Evolutionary conservation across 257 asterid genomes (phyloP).

Genomic region (Rauvolfia tetraphylla): DNA sequence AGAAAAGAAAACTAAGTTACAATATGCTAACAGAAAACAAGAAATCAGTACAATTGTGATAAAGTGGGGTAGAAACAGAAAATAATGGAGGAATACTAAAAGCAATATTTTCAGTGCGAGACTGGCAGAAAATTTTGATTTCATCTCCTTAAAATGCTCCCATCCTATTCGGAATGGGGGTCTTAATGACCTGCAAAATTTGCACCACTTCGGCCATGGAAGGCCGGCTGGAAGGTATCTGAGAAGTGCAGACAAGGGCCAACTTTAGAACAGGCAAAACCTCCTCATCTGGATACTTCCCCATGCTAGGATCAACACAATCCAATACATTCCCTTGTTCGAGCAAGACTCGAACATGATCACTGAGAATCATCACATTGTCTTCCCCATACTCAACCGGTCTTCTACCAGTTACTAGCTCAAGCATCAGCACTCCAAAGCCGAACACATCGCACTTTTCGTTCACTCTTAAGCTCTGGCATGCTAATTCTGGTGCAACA

Average conservation of each 20-base stretch:
- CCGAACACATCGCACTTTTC: constrained; percentile 92
- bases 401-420: constrained; percentile 68
- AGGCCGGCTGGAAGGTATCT: constrained; percentile 93
- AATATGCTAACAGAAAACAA: constrained; percentile 3
- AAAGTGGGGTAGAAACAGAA: too few relatives aligned
- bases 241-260: constrained; percentile 90
- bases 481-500: constrained; percentile 84
- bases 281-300: constrained; percentile 69
- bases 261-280: constrained; percentile 74
- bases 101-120: background rate
- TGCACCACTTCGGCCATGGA: constrained; percentile 98
- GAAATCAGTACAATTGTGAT: background rate
- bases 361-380: constrained; percentile 70
- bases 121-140: background rate
- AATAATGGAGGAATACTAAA: background rate
- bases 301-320: constrained; percentile 72
- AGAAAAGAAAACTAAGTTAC: background rate
- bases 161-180: constrained; percentile 62
- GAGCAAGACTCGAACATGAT: constrained; percentile 66
- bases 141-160: constrained; percentile 29
- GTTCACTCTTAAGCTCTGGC: constrained; percentile 82
- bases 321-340: constrained; percentile 78
- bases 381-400: constrained; percentile 88
- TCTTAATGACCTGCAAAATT: constrained; percentile 77
- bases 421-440: constrained; percentile 82